Evolutionary conservation across 2,329 filamentous ascomycete species (phyloP).

Genomic region (Clarireedia paspali): DNA sequence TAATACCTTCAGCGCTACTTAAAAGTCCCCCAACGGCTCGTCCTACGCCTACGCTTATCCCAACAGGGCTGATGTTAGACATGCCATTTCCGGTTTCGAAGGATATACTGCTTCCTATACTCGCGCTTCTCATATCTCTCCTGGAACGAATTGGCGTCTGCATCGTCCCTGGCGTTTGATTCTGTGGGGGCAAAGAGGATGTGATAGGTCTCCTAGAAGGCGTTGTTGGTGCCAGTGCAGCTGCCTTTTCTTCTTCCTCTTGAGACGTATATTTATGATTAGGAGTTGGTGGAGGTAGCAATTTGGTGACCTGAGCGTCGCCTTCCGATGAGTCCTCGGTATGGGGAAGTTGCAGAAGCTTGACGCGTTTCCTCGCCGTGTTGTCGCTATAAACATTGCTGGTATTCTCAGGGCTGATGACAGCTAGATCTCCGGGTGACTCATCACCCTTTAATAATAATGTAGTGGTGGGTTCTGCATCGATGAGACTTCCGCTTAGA

Average conservation of each 20-base stretch:
- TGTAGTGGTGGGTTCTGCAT: neutral
- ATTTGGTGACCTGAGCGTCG: neutral
- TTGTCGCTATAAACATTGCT: slow-evolving; percentile 1
- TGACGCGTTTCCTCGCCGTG: slow-evolving; percentile 1
- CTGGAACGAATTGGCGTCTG: neutral
- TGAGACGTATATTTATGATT: neutral
- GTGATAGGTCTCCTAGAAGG: neutral
- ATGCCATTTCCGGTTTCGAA: neutral
- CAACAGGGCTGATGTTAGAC: neutral
- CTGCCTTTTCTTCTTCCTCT: neutral
- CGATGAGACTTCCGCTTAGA: slow-evolving; percentile 11
- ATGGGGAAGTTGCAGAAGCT: neutral
- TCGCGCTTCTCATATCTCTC: neutral
- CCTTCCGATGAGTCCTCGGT: slow-evolving; percentile 20
- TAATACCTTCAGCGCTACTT: neutral
- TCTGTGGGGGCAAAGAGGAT: neutral
- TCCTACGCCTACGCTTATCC: neutral
- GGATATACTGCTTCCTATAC: neutral
- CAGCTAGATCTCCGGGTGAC: neutral
- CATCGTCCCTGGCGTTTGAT: neutral
- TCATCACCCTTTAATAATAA: neutral
- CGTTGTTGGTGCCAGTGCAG: neutral
- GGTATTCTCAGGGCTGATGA: neutral
- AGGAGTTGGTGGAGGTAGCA: neutral
- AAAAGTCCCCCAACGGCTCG: neutral